These are phyloP conservation scores for Linanthus parryae DNA, from an alignment of 148 eudicot species.

Conservation along the genomic window DNA sequence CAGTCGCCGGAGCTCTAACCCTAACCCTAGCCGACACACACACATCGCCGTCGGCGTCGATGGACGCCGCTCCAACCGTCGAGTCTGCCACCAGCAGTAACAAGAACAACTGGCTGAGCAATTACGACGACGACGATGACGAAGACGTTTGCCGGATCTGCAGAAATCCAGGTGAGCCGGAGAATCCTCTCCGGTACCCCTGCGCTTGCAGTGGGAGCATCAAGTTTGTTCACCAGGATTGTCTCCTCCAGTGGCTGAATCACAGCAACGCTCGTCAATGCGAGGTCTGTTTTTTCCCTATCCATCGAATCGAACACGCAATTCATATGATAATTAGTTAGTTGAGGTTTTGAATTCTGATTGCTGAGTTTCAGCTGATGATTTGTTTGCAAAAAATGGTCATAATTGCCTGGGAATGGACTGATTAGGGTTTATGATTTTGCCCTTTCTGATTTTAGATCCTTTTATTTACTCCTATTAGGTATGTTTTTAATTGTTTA, in stretches of 20 bases:
- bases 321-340: neutral
- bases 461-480: no score
- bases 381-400: constrained; percentile 2
- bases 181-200: constrained; percentile 77
- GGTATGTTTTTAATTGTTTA: no score
- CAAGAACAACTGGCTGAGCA: constrained; percentile 4
- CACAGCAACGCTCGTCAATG: constrained; percentile 93
- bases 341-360: neutral
- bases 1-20: no score
- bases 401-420: neutral
- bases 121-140: constrained; percentile 64
- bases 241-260: constrained; percentile 94
- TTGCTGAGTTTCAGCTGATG: neutral
- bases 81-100: constrained; percentile 17
- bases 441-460: neutral
- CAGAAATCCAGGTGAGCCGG: constrained; percentile 73
- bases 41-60: constrained; percentile 17
- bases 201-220: constrained; percentile 96
- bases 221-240: constrained; percentile 91
- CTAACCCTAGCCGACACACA: no score
- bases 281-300: constrained; percentile 40
- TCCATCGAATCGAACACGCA: neutral
- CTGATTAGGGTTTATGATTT: neutral
- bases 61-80: constrained; percentile 8
- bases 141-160: constrained; percentile 94